A percentile compares a stretch with the other conserved stretches of the same genome.
phyloP scores from a whole-genome alignment of 1,284 basidiomycete genomes.

The Trichosporon asahii region DNA sequence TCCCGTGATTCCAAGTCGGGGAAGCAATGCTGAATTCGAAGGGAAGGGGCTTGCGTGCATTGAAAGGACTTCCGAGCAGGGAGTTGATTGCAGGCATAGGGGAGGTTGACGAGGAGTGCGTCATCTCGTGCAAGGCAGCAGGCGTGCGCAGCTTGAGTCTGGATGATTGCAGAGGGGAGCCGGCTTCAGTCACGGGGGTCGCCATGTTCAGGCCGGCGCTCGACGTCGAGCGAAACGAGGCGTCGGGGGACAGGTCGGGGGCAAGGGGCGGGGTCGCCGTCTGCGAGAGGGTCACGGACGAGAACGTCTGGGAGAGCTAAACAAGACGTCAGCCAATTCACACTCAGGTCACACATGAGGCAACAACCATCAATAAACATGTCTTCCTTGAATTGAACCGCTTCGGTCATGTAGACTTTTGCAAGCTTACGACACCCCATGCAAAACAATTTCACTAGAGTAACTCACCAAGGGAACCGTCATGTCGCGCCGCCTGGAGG shows the following conservation, averaged over 20 bases:
- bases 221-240: conserved; percentile 18
- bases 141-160: conserved; percentile 17
- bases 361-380: background rate
- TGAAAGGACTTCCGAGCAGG: conserved; percentile 44
- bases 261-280: conserved; percentile 22
- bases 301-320: conserved; percentile 42
- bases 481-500: conserved; percentile 36
- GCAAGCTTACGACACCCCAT: background rate
- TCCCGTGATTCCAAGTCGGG: conserved; percentile 5
- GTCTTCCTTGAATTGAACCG: background rate
- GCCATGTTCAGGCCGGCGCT: conserved; percentile 15
- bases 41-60: conserved; percentile 8
- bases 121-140: conserved; percentile 18
- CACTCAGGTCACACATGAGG: background rate
- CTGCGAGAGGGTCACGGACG: conserved; percentile 41
- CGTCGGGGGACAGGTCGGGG: conserved; percentile 13
- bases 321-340: conserved; percentile 11
- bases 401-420: background rate
- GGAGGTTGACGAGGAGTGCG: conserved; percentile 36
- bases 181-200: conserved; percentile 13
- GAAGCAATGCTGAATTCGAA: conserved; percentile 11
- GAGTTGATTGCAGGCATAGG: conserved; percentile 34
- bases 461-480: conserved; percentile 43
- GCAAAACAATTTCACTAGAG: conserved; percentile 2
- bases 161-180: conserved; percentile 17